Percentiles rank a stretch among this genome's conserved stretches.
Evolutionary conservation across 768 basidiomycete genomes (phyloP).

Genomic region (Boletus tomentosulus): DNA sequence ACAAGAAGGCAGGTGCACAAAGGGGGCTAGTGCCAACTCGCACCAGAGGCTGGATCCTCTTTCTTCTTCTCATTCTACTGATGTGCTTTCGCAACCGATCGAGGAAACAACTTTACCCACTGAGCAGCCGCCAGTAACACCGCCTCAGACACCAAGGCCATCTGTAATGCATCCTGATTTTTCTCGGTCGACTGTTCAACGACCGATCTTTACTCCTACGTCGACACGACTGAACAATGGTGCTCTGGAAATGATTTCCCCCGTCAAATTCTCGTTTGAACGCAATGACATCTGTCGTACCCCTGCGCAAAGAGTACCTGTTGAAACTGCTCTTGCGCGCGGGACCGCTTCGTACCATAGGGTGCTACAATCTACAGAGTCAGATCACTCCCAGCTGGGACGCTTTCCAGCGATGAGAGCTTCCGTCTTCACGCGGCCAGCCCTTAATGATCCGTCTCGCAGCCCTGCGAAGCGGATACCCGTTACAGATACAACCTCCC

Average conservation of each 20-base stretch:
- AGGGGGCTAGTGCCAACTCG: slow-evolving; percentile 9
- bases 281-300: slow-evolving; percentile 43
- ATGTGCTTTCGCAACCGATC: slow-evolving; percentile 34
- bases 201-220: slow-evolving; percentile 29
- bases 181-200: slow-evolving; percentile 20
- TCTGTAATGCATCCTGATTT: slow-evolving; percentile 12
- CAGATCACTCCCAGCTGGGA: slow-evolving; percentile 19
- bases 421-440: slow-evolving; percentile 41
- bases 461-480: slow-evolving; percentile 35
- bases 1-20: slow-evolving; percentile 24
- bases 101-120: slow-evolving; percentile 8
- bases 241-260: slow-evolving; percentile 19
- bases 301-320: slow-evolving; percentile 62
- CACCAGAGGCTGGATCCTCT: slow-evolving; percentile 49
- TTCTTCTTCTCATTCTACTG: slow-evolving; percentile 58
- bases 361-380: slow-evolving; percentile 29
- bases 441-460: slow-evolving; percentile 34
- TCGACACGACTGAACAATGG: slow-evolving; percentile 19
- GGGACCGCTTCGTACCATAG: slow-evolving; percentile 51
- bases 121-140: slow-evolving; percentile 23
- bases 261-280: slow-evolving; percentile 34
- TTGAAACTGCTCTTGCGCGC: slow-evolving; percentile 47
- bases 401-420: slow-evolving; percentile 13
- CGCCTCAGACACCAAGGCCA: slow-evolving; percentile 12
- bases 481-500: slow-evolving; percentile 27